phyloP scores from a whole-genome alignment of 2,329 filamentous ascomycete genomes.

The Alternaria conjuncta region DNA sequence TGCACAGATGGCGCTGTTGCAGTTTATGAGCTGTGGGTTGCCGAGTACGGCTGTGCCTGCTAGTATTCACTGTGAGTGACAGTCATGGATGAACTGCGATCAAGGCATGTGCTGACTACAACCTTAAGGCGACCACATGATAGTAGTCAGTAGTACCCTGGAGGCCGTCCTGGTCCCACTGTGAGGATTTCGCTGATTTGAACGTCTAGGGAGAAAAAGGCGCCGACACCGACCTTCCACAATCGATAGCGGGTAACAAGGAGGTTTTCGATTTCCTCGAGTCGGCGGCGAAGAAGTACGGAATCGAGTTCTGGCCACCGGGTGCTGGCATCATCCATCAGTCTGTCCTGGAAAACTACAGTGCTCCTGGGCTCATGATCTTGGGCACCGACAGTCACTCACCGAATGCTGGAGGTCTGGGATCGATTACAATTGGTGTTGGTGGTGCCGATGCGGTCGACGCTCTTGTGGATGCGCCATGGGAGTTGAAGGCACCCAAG shows the following conservation, averaged over 20 bases:
- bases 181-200: background rate
- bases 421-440: slow-evolving; percentile 93
- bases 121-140: slow-evolving; percentile 80
- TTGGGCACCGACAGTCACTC: slow-evolving; percentile 97
- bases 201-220: slow-evolving; percentile 67
- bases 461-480: slow-evolving; percentile 92
- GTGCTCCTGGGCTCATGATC: slow-evolving; percentile 98
- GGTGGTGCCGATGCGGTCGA: slow-evolving; percentile 97
- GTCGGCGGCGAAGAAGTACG: slow-evolving; percentile 68
- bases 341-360: slow-evolving; percentile 97
- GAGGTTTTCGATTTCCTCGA: slow-evolving; percentile 98
- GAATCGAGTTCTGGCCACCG: slow-evolving; percentile 53
- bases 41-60: slow-evolving; percentile 90
- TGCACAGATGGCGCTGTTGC: slow-evolving; percentile 95
- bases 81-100: background rate
- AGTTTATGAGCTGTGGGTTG: slow-evolving; percentile 97
- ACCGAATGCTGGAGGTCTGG: slow-evolving; percentile 93
- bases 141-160: slow-evolving; percentile 62
- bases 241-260: slow-evolving; percentile 88
- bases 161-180: background rate
- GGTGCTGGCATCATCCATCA: slow-evolving; percentile 72
- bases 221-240: slow-evolving; percentile 81
- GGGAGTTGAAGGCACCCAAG: slow-evolving; percentile 96
- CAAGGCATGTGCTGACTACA: background rate
- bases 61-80: slow-evolving; percentile 79